Evolutionary conservation across 1,284 basidiomycete genomes (phyloP).

Genomic region (Ganoderma lucidum): DNA sequence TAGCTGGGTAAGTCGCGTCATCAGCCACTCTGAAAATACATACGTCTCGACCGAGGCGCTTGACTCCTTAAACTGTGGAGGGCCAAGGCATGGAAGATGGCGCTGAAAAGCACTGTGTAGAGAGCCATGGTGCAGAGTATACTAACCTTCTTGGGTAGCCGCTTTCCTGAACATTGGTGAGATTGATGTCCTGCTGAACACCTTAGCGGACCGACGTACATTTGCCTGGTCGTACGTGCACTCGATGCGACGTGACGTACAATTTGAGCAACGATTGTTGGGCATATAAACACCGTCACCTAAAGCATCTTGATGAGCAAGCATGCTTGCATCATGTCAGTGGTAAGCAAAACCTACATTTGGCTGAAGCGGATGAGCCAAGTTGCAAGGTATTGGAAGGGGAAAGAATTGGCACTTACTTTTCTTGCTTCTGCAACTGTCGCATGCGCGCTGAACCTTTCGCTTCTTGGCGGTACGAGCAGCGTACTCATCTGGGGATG

Average conservation of each 20-base stretch:
- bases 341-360: neutral
- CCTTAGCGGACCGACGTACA: neutral
- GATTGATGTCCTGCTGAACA: neutral
- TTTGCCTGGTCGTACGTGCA: neutral
- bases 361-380: neutral
- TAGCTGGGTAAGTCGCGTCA: constrained; percentile 50
- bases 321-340: neutral
- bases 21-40: neutral
- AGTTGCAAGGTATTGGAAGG: neutral
- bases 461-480: neutral
- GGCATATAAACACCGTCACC: neutral
- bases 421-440: neutral
- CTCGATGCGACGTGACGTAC: neutral
- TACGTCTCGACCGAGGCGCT: too few species aligned
- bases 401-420: neutral
- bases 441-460: neutral
- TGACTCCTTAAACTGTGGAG: too few species aligned
- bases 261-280: neutral
- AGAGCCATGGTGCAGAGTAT: neutral
- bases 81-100: too few species aligned
- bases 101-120: too few species aligned
- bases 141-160: neutral
- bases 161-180: neutral
- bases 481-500: neutral
- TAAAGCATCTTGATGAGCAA: neutral